Conservation (phyloP, 441 rosid species). For the Gossypium aridum region DNA sequence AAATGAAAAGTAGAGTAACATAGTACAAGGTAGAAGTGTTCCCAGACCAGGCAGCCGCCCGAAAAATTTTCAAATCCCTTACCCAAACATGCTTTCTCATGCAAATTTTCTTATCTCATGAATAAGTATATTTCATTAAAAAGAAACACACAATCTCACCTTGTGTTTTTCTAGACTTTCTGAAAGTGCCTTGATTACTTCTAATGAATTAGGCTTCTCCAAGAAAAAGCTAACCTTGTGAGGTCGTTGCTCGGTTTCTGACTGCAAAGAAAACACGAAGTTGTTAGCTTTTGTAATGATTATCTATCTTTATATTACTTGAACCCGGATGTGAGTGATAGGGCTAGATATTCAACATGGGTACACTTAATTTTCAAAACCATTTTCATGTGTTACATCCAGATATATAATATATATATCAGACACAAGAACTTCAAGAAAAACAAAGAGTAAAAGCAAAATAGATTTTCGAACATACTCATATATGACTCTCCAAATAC, state of each 20-base stretch:
- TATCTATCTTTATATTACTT: neutral
- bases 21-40: neutral
- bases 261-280: constrained; percentile 25
- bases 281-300: neutral
- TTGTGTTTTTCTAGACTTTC: constrained; percentile 36
- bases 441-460: neutral
- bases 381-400: neutral
- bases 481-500: neutral
- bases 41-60: neutral
- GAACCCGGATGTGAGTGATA: neutral
- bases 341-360: too few species aligned
- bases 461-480: neutral
- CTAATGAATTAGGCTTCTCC: constrained; percentile 34
- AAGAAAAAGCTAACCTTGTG: constrained; percentile 60
- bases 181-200: constrained; percentile 45
- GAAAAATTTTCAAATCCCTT: neutral
- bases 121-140: neutral
- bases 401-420: neutral
- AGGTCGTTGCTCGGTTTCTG: constrained; percentile 45
- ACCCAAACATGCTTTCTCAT: neutral
- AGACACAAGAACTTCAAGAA: neutral
- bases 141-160: constrained; percentile 30
- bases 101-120: neutral
- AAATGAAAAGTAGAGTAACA: neutral
- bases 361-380: too few species aligned